These are phyloP conservation scores for Porogramme epimiltina DNA, from an alignment of 1,284 basidiomycete species.

Conservation along the genomic window DNA sequence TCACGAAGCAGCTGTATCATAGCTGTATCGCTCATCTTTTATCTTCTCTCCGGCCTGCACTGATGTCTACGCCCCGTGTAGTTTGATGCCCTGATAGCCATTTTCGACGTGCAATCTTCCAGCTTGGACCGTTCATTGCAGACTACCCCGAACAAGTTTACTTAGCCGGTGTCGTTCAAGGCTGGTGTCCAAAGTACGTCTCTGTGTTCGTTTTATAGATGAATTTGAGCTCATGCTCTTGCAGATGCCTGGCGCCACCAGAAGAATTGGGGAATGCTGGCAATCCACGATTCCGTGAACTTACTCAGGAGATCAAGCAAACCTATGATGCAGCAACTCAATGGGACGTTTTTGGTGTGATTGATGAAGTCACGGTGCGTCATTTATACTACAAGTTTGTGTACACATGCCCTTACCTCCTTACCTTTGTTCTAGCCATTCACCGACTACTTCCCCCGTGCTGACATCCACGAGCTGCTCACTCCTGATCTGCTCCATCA, in stretches of 20 bases:
- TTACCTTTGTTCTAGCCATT: slow-evolving; percentile 8
- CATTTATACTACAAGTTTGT: no score
- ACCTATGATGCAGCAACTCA: no score
- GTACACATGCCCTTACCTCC: no score
- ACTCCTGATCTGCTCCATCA: slow-evolving; percentile 9
- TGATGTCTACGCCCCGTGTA: slow-evolving; percentile 8
- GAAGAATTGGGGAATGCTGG: no score
- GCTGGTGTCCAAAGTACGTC: slow-evolving; percentile 14
- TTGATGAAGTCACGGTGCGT: no score
- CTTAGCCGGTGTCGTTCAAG: not conserved
- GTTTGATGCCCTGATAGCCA: slow-evolving; percentile 10
- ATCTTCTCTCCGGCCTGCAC: not conserved
- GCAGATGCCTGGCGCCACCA: no score
- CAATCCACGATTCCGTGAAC: no score
- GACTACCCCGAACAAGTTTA: slow-evolving; percentile 12
- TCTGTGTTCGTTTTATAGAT: not conserved
- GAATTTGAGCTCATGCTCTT: no score
- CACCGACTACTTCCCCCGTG: slow-evolving; percentile 6
- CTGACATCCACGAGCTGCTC: slow-evolving; percentile 12
- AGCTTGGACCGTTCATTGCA: slow-evolving; percentile 9
- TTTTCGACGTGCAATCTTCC: slow-evolving; percentile 5
- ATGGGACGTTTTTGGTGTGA: no score
- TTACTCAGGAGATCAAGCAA: no score
- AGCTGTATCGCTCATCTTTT: not conserved
- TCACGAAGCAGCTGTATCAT: slow-evolving; percentile 15